Evolutionary conservation across 768 basidiomycete species (phyloP), one percentile per base, ranked within the genome.

Genomic region (Mycena vitilis): DNA sequence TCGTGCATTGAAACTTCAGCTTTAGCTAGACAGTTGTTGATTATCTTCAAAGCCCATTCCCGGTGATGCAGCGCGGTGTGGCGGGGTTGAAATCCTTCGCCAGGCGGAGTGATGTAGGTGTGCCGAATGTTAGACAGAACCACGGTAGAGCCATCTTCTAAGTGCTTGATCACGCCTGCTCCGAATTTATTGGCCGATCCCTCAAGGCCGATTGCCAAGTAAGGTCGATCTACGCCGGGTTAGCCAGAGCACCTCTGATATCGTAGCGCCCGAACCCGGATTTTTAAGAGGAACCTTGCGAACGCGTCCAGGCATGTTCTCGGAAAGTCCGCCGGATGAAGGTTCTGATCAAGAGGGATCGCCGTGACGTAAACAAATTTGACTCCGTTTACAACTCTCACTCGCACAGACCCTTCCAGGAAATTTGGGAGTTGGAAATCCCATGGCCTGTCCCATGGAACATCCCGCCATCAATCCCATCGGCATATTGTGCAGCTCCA

Each of bases 171-270:
- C 56, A 99, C 84, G 12, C 98, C 98, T 22, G 92, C 94, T 13
- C 98, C 98, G 38, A 99, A 86, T 79, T 99, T 99, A 82, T 99
- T 99, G 51, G 98, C 98, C 20, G 95, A 96, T 16, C 98, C 98
- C 80, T 99, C 98, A 42, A 99, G 89, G 23, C 98, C 98, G 22
- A 99, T 88, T n/a, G 97, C 96, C 23, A 98, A 80, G 76, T 90
- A 88, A 18, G 91, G 85, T 58, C 84, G 85, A 67, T 88, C 93
- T 94, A 55, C 16, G 25, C 12, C 40, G 8, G 45, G 22, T 49
- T 56, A 47, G 66, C 18, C 5, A 37, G 8, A 37, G 52, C 13
- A 34, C 0, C 36, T 22, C 20, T n/a, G 20, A 30, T 5, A 42
- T 38, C 38, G 5, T 52, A 30, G 45, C 18, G 16, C 53, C 40